These are phyloP conservation scores for Lachancea thermotolerans DNA, from an alignment of 805 yeast genomes.

Conservation along the genomic window DNA sequence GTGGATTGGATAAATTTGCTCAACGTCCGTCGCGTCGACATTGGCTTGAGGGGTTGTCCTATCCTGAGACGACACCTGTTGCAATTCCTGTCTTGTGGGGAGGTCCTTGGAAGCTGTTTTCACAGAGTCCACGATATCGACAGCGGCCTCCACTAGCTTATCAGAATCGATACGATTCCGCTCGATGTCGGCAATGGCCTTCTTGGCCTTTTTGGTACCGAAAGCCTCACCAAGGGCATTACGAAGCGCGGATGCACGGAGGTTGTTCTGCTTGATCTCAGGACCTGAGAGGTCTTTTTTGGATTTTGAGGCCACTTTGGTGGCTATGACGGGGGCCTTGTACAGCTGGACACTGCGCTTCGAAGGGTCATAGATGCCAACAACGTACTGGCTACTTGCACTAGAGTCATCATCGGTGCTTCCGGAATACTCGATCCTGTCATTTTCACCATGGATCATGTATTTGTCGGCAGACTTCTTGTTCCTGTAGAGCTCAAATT, in stretches of 20 bases:
- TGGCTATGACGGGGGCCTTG: constrained; percentile 55
- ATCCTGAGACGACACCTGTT: constrained; percentile 48
- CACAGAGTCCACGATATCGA: constrained; percentile 78
- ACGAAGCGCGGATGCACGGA: constrained; percentile 51
- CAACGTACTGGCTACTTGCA: constrained; percentile 45
- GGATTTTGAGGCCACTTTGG: constrained; percentile 57
- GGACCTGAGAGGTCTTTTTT: constrained; percentile 57
- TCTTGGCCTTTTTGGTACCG: constrained; percentile 94
- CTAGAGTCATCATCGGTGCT: constrained; percentile 33
- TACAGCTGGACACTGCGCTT: constrained; percentile 57
- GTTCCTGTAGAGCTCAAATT: constrained; percentile 57
- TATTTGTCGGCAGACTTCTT: constrained; percentile 32
- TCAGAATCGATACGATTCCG: constrained; percentile 84
- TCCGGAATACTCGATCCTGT: constrained; percentile 69
- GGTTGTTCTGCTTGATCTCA: constrained; percentile 49
- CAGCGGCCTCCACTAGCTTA: constrained; percentile 63
- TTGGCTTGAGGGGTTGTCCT: constrained; percentile 81
- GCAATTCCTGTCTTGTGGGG: constrained; percentile 65
- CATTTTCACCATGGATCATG: constrained; percentile 72
- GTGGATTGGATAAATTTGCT: constrained; percentile 71
- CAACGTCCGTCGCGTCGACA: constrained; percentile 72
- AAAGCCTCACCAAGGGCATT: constrained; percentile 89
- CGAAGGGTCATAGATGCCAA: constrained; percentile 74
- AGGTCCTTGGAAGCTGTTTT: constrained; percentile 59
- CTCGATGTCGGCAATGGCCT: constrained; percentile 73